phyloP scores from a whole-genome alignment of 768 basidiomycete genomes.

The Hypholoma fasciculare region DNA sequence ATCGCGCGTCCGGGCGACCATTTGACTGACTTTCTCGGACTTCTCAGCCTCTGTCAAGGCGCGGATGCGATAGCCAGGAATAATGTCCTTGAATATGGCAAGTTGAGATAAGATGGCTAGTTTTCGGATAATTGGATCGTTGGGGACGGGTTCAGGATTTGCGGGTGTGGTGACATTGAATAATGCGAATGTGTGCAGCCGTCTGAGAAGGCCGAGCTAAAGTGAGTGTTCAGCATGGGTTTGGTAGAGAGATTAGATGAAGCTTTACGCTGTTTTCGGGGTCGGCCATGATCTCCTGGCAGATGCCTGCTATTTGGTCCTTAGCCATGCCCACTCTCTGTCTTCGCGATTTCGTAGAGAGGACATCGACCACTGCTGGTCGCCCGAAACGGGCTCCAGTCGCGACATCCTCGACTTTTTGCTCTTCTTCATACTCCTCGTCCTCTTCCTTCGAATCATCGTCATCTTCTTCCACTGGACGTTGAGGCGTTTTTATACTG shows the following conservation, averaged over 20 bases:
- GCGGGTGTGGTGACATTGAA: slow-evolving; percentile 68
- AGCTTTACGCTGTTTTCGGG: slow-evolving; percentile 89
- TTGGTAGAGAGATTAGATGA: neutral
- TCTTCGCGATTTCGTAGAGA: slow-evolving; percentile 65
- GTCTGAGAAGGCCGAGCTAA: slow-evolving; percentile 85
- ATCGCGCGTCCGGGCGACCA: slow-evolving; percentile 86
- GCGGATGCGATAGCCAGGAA: slow-evolving; percentile 96
- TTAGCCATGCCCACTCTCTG: slow-evolving; percentile 76
- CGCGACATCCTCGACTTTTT: slow-evolving; percentile 64
- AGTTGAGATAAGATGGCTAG: slow-evolving; percentile 88
- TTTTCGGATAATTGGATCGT: slow-evolving; percentile 83
- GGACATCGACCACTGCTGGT: slow-evolving; percentile 70
- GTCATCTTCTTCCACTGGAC: slow-evolving; percentile 27
- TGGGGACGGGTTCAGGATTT: slow-evolving; percentile 68
- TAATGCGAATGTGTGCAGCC: slow-evolving; percentile 88
- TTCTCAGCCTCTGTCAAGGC: slow-evolving; percentile 88
- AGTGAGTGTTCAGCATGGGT: neutral
- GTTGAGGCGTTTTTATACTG: slow-evolving; percentile 15
- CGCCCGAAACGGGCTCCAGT: slow-evolving; percentile 91
- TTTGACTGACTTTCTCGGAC: slow-evolving; percentile 91
- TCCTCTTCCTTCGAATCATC: slow-evolving; percentile 28
- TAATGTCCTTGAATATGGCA: slow-evolving; percentile 93
- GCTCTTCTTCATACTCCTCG: slow-evolving; percentile 20
- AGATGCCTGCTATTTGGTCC: slow-evolving; percentile 91
- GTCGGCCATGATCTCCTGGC: slow-evolving; percentile 92